Conservation (phyloP, 768 basidiomycete species). For the Leucosporidium scottii region DNA sequence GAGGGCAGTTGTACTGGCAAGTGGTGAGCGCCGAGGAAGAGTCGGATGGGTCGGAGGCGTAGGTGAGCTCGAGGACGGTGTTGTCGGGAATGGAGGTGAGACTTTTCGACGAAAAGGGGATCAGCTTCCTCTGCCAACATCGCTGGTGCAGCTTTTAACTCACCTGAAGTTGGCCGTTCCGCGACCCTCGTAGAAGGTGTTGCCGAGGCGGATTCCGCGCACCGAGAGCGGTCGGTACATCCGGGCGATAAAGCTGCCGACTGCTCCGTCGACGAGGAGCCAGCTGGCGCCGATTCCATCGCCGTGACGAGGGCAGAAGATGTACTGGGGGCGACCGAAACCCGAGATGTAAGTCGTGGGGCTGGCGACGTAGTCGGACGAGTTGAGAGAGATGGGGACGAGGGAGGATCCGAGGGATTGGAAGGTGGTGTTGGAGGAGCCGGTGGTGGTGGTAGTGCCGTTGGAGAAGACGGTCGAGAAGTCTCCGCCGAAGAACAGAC, state of each 20-base stretch:
- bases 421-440: slow-evolving; percentile 63
- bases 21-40: slow-evolving; percentile 64
- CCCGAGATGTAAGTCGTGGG: slow-evolving; percentile 32
- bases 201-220: slow-evolving; percentile 78
- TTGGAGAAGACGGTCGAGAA: slow-evolving; percentile 58
- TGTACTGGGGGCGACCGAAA: slow-evolving; percentile 43
- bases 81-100: slow-evolving; percentile 74
- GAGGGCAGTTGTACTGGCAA: slow-evolving; percentile 70
- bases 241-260: slow-evolving; percentile 67
- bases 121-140: not conserved
- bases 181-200: slow-evolving; percentile 72
- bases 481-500: slow-evolving; percentile 79
- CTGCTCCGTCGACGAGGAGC: slow-evolving; percentile 66
- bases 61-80: slow-evolving; percentile 64
- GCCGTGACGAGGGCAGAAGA: slow-evolving; percentile 78
- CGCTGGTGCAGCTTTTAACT: slow-evolving; percentile 30
- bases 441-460: slow-evolving; percentile 62
- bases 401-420: slow-evolving; percentile 58
- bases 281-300: slow-evolving; percentile 69
- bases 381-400: slow-evolving; percentile 38
- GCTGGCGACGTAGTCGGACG: slow-evolving; percentile 39
- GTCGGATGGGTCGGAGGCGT: slow-evolving; percentile 51
- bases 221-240: slow-evolving; percentile 67
- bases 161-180: slow-evolving; percentile 87
- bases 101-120: slow-evolving; percentile 22